A percentile compares a stretch with the other conserved stretches of the same genome.
phyloP scores from a whole-genome alignment of 768 basidiomycete species.

The Suillus subaureus region DNA sequence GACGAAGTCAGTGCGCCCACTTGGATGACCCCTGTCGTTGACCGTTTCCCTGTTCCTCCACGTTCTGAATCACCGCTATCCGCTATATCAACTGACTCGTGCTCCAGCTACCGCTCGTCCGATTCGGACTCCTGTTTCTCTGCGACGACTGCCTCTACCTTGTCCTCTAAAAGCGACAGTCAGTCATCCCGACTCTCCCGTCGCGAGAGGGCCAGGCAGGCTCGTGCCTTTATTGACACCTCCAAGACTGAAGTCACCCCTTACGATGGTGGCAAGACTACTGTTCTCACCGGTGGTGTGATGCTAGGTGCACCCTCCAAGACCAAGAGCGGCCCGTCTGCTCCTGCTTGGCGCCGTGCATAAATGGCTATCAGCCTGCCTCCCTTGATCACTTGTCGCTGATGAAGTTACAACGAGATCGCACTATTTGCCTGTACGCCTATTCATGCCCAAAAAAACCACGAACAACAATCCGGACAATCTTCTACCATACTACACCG shows the following conservation, averaged over 20 bases:
- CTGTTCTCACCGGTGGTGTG: slow-evolving; percentile 84
- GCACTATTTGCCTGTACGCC: slow-evolving; percentile 21
- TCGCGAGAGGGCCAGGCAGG: slow-evolving; percentile 68
- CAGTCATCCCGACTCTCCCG: slow-evolving; percentile 59
- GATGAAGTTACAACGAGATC: slow-evolving; percentile 9
- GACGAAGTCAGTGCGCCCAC: slow-evolving; percentile 69
- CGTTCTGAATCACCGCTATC: slow-evolving; percentile 64
- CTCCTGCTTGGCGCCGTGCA: slow-evolving; percentile 56
- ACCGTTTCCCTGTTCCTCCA: slow-evolving; percentile 54
- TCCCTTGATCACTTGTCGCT: not conserved
- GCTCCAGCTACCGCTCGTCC: slow-evolving; percentile 63
- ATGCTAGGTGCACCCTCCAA: slow-evolving; percentile 67
- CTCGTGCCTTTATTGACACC: slow-evolving; percentile 72
- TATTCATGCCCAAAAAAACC: slow-evolving; percentile 23
- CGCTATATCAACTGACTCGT: slow-evolving; percentile 52
- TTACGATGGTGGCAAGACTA: slow-evolving; percentile 88
- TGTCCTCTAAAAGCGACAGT: slow-evolving; percentile 45
- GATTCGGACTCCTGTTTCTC: slow-evolving; percentile 76
- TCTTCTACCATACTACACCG: slow-evolving; percentile 33
- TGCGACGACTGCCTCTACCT: slow-evolving; percentile 56
- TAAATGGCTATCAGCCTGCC: slow-evolving; percentile 27
- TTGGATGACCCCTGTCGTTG: slow-evolving; percentile 67
- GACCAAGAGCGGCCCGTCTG: slow-evolving; percentile 27
- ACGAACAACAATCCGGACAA: slow-evolving; percentile 32
- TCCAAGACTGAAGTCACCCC: slow-evolving; percentile 80